These are phyloP conservation scores for Eurotiales sp. DNA, from an alignment of 2,329 filamentous ascomycete genomes.

Conservation along the genomic window DNA sequence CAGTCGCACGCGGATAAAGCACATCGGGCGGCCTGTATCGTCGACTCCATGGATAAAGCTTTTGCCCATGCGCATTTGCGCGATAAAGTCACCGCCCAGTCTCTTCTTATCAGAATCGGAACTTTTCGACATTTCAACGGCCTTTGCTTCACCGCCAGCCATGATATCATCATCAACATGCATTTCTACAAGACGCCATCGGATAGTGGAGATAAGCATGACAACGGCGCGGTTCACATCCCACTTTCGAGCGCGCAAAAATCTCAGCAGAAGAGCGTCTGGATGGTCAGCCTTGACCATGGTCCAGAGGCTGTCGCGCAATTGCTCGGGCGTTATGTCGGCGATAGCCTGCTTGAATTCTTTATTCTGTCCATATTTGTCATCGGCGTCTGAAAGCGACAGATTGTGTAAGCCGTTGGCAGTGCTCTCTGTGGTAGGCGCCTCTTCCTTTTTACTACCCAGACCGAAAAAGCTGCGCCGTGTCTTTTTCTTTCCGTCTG, in stretches of 20 bases:
- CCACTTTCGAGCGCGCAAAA: conserved; percentile 90
- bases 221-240: conserved; percentile 87
- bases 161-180: conserved; percentile 88
- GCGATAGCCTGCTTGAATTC: conserved; percentile 79
- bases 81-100: conserved; percentile 71
- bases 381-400: conserved; percentile 57
- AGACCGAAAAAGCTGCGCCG: conserved; percentile 66
- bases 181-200: conserved; percentile 80
- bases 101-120: conserved; percentile 61
- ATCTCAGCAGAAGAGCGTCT: conserved; percentile 76
- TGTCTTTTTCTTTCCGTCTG: conserved; percentile 59
- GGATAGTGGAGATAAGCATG: conserved; percentile 92
- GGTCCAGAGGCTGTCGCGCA: conserved; percentile 79
- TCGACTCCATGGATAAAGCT: conserved; percentile 87
- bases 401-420: conserved; percentile 36
- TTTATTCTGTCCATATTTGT: conserved; percentile 90
- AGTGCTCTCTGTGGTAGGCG: conserved; percentile 37
- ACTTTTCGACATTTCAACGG: conserved; percentile 59
- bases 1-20: conserved; percentile 75
- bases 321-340: conserved; percentile 69
- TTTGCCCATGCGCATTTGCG: conserved; percentile 84
- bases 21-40: conserved; percentile 79
- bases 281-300: conserved; percentile 97
- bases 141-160: conserved; percentile 66
- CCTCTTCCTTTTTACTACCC: conserved; percentile 58